These are phyloP conservation scores for Trichothecium roseum DNA, from an alignment of 2,329 filamentous ascomycete genomes.

Conservation along the genomic window DNA sequence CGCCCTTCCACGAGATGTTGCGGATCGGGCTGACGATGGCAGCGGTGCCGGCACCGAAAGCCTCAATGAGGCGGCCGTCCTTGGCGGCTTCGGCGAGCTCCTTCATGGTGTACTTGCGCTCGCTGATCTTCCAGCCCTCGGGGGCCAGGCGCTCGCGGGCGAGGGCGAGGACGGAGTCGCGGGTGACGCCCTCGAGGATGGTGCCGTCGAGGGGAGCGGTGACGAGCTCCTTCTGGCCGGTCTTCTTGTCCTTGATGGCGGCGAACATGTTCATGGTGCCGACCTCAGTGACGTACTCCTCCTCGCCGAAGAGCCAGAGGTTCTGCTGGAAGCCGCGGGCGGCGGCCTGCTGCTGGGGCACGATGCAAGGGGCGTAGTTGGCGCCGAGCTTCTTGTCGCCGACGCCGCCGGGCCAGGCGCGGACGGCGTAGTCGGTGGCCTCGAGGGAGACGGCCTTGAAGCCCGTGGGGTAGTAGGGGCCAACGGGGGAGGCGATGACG, in stretches of 20 bases:
- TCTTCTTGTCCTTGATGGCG: slow-evolving; percentile 73
- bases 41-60: slow-evolving; percentile 88
- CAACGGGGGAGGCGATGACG: slow-evolving; percentile 91
- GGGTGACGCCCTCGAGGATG: slow-evolving; percentile 88
- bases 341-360: slow-evolving; percentile 90
- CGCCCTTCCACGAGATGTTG: slow-evolving; percentile 79
- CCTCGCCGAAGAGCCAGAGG: slow-evolving; percentile 91
- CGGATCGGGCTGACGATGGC: slow-evolving; percentile 88
- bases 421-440: slow-evolving; percentile 91
- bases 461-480: slow-evolving; percentile 94
- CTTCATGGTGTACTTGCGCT: slow-evolving; percentile 87
- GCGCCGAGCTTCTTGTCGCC: slow-evolving; percentile 97
- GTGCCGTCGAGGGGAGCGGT: slow-evolving; percentile 96
- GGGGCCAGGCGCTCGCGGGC: slow-evolving; percentile 74
- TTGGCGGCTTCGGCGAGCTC: slow-evolving; percentile 72
- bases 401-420: slow-evolving; percentile 94
- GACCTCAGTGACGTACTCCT: slow-evolving; percentile 93
- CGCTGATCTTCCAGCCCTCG: slow-evolving; percentile 78
- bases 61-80: slow-evolving; percentile 82
- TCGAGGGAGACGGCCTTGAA: slow-evolving; percentile 96
- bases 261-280: slow-evolving; percentile 99
- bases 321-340: slow-evolving; percentile 95
- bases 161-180: slow-evolving; percentile 81
- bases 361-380: slow-evolving; percentile 97
- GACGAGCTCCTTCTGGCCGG: slow-evolving; percentile 81